Evolutionary conservation across 2,329 filamentous ascomycete genomes (phyloP), one percentile per base, ranked within the genome.

Genomic region (Shiraia sp.): DNA sequence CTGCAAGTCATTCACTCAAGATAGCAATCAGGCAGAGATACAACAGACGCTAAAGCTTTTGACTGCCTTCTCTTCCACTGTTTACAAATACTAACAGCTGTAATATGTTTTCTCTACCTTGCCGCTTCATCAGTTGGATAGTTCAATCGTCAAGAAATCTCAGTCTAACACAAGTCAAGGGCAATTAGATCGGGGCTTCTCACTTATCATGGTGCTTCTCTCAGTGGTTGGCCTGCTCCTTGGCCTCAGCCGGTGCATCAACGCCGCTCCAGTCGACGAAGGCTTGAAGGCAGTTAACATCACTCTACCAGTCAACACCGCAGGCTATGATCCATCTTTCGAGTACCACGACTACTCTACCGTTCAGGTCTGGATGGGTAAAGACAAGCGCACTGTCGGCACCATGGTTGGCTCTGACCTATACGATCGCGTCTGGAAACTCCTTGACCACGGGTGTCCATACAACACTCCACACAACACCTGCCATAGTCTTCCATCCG

Each of bases 311-410:
- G 19, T 15, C 5, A 9, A 16, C 10, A 8, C 15, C 16, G 5
- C 12, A 3, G 37, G 31, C 3, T 40, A 40, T 14, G 37, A 40
- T 19, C 37, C 37, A 3, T 40, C 37, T 3, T 30, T 10, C 7
- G 31, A 41, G 4, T 41, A 26, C 19, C 16, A 23, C 16, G 38
- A 41, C n/a, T 41, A 41, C 16, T 15, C 15, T 17, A 41, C 32
- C 3, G 25, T 26, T 2, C 38, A 41, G 6, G 19, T 41, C 25
- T 41, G 38, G 38, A 33, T 35, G 17, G 38, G 38, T 16, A n/a
- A 14, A 12, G 8, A 16, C 3, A 32, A 13, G 13, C n/a, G 28
- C 22, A 29, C 24, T 19, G 31, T 40, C 2, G 37, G 37, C 31
- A 12, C n/a, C 10, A 12, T 28, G 14, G 13, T 29, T 19, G 37